Conservation (phyloP, 352 stramenopile species). For the Phytophthora podocarpi region DNA sequence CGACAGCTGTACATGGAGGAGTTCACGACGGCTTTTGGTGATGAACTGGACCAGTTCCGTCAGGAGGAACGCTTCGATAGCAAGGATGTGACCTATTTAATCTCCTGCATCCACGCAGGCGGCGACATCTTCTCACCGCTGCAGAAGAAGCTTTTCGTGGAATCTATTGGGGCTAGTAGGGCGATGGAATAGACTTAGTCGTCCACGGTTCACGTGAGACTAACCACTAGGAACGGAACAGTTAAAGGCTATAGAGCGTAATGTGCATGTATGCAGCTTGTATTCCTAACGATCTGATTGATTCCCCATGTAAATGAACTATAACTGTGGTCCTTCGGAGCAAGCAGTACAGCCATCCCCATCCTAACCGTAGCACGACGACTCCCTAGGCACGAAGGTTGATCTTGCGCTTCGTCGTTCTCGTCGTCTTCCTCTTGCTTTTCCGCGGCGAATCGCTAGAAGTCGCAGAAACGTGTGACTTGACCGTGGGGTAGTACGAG, state of each 20-base stretch:
- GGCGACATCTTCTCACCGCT: constrained; percentile 82
- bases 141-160: constrained; percentile 85
- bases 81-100: constrained; percentile 90
- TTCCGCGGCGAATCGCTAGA: constrained; percentile 21
- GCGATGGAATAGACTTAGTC: constrained; percentile 13
- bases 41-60: constrained; percentile 85
- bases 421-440: constrained; percentile 25
- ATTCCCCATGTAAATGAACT: constrained; percentile 28
- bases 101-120: constrained; percentile 83
- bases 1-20: constrained; percentile 85
- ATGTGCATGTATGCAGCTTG: constrained; percentile 38
- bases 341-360: too few relatives aligned
- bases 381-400: constrained; percentile 25
- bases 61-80: constrained; percentile 87
- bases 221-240: constrained; percentile 3
- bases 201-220: too few relatives aligned
- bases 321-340: constrained; percentile 8
- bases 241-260: constrained; percentile 18
- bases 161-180: constrained; percentile 44
- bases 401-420: constrained; percentile 31
- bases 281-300: constrained; percentile 26
- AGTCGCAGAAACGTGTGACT: constrained; percentile 40
- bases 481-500: constrained; percentile 79
- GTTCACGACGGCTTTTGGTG: constrained; percentile 83
- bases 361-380: too few relatives aligned